These are phyloP conservation scores for Amoeboaphelidium protococcarum DNA, from an alignment of 371 early-diverging fungal genomes.

Conservation along the genomic window DNA sequence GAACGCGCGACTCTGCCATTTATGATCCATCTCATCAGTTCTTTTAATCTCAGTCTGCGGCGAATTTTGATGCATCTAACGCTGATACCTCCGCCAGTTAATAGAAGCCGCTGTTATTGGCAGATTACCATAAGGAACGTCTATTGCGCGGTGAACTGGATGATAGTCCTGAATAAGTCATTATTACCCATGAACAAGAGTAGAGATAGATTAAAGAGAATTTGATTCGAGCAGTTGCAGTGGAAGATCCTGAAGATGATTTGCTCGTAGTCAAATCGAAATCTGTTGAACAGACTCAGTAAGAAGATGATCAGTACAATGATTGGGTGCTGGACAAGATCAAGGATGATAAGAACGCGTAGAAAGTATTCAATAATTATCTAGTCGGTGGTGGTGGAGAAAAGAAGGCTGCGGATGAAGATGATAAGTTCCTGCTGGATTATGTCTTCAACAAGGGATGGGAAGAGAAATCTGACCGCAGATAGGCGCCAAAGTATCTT, in stretches of 20 bases:
- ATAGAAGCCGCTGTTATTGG: too few species aligned
- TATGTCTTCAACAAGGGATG: slow-evolving; percentile 77
- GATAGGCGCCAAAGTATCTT: slow-evolving; percentile 21
- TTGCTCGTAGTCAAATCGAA: too few species aligned
- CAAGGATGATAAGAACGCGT: slow-evolving; percentile 38
- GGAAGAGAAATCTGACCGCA: slow-evolving; percentile 51
- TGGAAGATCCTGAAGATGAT: too few species aligned
- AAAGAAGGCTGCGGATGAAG: slow-evolving; percentile 7
- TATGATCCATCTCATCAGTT: slow-evolving; percentile 45
- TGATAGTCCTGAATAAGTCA: too few species aligned
- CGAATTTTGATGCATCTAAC: too few species aligned
- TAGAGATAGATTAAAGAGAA: too few species aligned
- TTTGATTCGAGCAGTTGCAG: too few species aligned
- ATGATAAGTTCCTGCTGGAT: slow-evolving; percentile 7
- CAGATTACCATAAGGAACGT: too few species aligned
- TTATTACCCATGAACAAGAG: too few species aligned
- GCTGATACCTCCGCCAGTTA: too few species aligned
- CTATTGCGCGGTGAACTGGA: too few species aligned
- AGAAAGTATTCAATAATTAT: slow-evolving; percentile 22
- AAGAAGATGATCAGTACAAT: neutral
- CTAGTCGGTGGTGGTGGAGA: slow-evolving; percentile 17
- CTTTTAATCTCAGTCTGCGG: slow-evolving; percentile 20
- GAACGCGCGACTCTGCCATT: slow-evolving; percentile 41
- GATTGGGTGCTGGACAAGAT: slow-evolving; percentile 40
- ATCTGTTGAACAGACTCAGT: too few species aligned